Base-by-base conservation (phyloP, 1,284 basidiomycete species). In the Ustilago trichophora region DNA sequence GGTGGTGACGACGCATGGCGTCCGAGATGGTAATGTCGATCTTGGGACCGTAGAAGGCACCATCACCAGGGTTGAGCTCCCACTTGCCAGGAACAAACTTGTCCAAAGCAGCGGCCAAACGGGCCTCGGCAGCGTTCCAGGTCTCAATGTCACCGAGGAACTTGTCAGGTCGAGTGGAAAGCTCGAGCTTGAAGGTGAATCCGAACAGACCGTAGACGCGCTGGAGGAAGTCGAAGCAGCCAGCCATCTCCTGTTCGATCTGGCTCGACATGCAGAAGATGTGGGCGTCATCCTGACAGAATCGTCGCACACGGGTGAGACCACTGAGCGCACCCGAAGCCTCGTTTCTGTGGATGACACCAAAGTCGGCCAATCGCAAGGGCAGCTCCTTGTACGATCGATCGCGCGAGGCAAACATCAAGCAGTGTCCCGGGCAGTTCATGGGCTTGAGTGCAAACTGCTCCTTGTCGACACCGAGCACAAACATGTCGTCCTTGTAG, bases 391-490 rank as follows among this genome's bases (percentile, higher is more conserved):
- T 91, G 85, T 98, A 98, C 62, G 89, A 91, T 63, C 96, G 88
- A 82, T 98, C 95, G 64, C 92, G 87, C 16, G 91, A 90, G 83
- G 93, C 95, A 80, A 98, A 99, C 79, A 98, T 92, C 59, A 98
- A 84, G 82, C 92, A 94, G 83, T 98, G 96, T 9, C 95, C 95
- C 0, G 96, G 96, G 82, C 96, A 98, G 83, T 99, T 99, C 96
- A 99, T 99, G 16, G 96, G 96, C 84, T 98, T 98, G 48, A 77
- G 68, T 21, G 70, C 75, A 56, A 81, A 82, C 22, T 56, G 72
- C 83, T 98, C 94, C 84, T 98, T 97, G 84, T 98, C 96, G 56
- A 98, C 85, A 65, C 92, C 90, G 51, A 98, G 88, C 34, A 85
- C 82, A 84, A 98, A 98, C 96, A 98, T 98, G 83, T 93, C 94